These are phyloP conservation scores for Furcasterigmium sp. DNA, from an alignment of 2,329 filamentous ascomycete genomes.

Conservation along the genomic window DNA sequence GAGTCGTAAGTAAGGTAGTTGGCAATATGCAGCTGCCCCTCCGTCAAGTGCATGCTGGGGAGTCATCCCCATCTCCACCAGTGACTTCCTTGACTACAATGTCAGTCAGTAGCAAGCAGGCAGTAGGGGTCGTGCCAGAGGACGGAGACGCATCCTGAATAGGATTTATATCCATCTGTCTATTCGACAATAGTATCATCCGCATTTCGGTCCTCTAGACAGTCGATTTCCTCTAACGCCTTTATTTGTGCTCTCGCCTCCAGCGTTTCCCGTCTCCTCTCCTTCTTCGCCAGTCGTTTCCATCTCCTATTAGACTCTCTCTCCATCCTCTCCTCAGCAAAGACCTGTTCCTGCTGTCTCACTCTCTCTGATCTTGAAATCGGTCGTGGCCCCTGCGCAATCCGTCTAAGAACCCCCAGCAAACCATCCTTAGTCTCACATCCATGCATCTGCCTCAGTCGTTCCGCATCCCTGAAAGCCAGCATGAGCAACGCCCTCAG, in stretches of 20 bases:
- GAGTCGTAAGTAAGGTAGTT: too few relatives aligned
- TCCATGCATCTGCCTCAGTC: background rate
- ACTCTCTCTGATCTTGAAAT: background rate
- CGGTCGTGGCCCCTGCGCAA: background rate
- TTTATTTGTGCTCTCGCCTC: background rate
- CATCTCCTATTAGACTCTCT: background rate
- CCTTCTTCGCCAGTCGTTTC: background rate
- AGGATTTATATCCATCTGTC: background rate
- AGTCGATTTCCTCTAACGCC: background rate
- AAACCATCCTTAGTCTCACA: background rate
- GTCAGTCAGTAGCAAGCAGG: too few relatives aligned
- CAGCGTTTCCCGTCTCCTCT: background rate
- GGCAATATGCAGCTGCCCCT: too few relatives aligned
- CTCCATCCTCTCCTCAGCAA: background rate
- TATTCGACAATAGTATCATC: background rate
- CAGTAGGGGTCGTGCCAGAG: too few relatives aligned
- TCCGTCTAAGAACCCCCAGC: background rate
- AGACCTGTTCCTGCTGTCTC: background rate
- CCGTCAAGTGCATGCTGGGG: too few relatives aligned
- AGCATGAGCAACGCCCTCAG: conserved; percentile 11
- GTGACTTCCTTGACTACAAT: too few relatives aligned
- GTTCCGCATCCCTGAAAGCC: conserved; percentile 7
- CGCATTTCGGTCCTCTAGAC: background rate
- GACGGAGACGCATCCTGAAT: too few relatives aligned
- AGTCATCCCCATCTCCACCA: too few relatives aligned